phyloP scores from a whole-genome alignment of 441 rosid genomes.

The Corymbia citriodora region DNA sequence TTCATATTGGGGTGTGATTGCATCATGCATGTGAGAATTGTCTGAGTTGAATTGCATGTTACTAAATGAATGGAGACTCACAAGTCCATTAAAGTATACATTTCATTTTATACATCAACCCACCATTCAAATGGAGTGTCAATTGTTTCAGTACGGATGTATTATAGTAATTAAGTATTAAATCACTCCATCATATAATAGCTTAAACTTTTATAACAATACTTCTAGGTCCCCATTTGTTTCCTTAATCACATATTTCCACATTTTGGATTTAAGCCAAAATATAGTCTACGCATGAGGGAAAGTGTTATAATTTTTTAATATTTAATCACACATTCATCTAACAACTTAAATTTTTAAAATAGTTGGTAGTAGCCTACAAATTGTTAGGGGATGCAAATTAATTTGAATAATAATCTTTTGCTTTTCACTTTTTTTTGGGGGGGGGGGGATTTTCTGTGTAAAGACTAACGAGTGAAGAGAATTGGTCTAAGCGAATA shows the following conservation, averaged over 20 bases:
- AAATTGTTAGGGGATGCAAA: background rate
- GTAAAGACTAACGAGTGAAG: background rate
- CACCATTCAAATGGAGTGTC: background rate
- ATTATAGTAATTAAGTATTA: background rate
- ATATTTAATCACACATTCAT: background rate
- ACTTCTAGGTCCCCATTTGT: background rate
- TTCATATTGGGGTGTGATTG: background rate
- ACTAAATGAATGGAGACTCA: background rate
- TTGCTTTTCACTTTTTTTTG: background rate
- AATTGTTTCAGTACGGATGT: accelerated
- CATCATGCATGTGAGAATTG: background rate
- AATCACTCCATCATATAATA: no score
- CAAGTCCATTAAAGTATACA: background rate
- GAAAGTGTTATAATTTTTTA: background rate
- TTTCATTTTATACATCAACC: background rate
- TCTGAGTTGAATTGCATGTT: background rate
- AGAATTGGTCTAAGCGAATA: background rate
- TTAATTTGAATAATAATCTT: background rate
- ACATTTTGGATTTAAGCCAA: background rate
- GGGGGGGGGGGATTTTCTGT: background rate
- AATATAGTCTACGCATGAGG: background rate
- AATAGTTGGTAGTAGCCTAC: background rate
- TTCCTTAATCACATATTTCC: background rate
- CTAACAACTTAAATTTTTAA: no score
- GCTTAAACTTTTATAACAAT: no score